A percentile compares a stretch with the other conserved stretches of the same genome.
Conservation (phyloP, 2,329 filamentous ascomycete genomes). For the Blastomyces parvus region DNA sequence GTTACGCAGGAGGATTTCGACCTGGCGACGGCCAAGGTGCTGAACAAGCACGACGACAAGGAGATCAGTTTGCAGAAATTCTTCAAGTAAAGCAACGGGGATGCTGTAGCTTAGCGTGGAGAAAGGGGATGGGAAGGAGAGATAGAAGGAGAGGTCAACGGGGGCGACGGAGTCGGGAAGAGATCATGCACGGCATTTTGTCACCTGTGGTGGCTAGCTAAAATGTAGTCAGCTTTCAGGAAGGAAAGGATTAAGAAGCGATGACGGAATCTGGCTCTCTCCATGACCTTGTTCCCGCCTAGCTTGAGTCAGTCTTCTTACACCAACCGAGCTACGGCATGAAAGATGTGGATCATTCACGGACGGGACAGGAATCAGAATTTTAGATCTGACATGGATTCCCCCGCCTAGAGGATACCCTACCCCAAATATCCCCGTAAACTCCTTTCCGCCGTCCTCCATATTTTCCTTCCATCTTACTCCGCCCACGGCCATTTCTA, state of each 20-base stretch:
- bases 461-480: not conserved
- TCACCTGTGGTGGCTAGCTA: not conserved
- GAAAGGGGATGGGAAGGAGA: not conserved
- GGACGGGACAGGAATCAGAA: not conserved
- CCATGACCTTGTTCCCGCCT: not conserved
- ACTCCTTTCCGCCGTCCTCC: not conserved
- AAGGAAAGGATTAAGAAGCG: too few species aligned
- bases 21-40: constrained; percentile 93
- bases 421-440: not conserved
- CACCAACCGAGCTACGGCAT: not conserved
- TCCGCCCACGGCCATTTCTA: not conserved
- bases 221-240: not conserved
- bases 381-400: not conserved
- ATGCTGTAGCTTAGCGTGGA: not conserved
- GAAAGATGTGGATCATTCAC: constrained; percentile 1
- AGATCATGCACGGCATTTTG: not conserved
- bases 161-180: not conserved
- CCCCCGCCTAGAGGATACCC: not conserved
- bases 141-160: not conserved
- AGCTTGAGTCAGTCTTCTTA: not conserved
- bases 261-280: not conserved
- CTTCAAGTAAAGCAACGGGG: constrained; percentile 52
- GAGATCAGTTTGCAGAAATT: constrained; percentile 83
- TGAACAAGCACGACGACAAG: constrained; percentile 99
- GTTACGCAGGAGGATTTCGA: constrained; percentile 99